Evolutionary conservation across 1,284 basidiomycete genomes (phyloP).

Genomic region (Ceraceosorus bombacis): DNA sequence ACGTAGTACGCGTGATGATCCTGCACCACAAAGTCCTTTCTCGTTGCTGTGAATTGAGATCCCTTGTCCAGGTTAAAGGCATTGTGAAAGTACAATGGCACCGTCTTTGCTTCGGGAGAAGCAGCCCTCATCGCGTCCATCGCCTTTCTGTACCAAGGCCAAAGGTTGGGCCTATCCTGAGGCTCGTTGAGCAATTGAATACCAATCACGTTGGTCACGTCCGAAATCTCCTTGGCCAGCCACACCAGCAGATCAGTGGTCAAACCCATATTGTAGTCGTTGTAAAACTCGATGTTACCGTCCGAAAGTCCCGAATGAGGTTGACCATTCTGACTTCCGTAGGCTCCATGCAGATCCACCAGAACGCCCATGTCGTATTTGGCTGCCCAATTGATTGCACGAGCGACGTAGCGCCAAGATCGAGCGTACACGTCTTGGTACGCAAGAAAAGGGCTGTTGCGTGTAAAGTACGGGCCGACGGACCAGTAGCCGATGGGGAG

Average conservation of each 20-base stretch:
- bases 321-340: slow-evolving; percentile 60
- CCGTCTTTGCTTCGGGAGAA: slow-evolving; percentile 48
- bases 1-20: slow-evolving; percentile 66
- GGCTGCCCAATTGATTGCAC: slow-evolving; percentile 64
- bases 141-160: slow-evolving; percentile 49
- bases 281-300: slow-evolving; percentile 54
- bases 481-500: slow-evolving; percentile 48
- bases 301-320: slow-evolving; percentile 68
- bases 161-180: slow-evolving; percentile 32
- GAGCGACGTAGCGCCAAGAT: slow-evolving; percentile 57
- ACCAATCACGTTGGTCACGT: slow-evolving; percentile 65
- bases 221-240: slow-evolving; percentile 57
- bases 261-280: slow-evolving; percentile 54
- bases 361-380: slow-evolving; percentile 63
- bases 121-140: slow-evolving; percentile 56
- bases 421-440: slow-evolving; percentile 60
- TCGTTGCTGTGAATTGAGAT: slow-evolving; percentile 55
- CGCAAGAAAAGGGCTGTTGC: slow-evolving; percentile 57
- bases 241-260: slow-evolving; percentile 59
- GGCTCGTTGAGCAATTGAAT: slow-evolving; percentile 73
- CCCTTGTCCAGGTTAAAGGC: slow-evolving; percentile 62
- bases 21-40: slow-evolving; percentile 65
- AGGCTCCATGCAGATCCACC: slow-evolving; percentile 67
- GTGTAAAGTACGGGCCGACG: slow-evolving; percentile 49
- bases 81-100: slow-evolving; percentile 70